Percentiles rank a stretch among this genome's conserved stretches.
Evolutionary conservation across 805 yeast genomes (phyloP).

Genomic region (Zygosaccharomyces gambellarensis): DNA sequence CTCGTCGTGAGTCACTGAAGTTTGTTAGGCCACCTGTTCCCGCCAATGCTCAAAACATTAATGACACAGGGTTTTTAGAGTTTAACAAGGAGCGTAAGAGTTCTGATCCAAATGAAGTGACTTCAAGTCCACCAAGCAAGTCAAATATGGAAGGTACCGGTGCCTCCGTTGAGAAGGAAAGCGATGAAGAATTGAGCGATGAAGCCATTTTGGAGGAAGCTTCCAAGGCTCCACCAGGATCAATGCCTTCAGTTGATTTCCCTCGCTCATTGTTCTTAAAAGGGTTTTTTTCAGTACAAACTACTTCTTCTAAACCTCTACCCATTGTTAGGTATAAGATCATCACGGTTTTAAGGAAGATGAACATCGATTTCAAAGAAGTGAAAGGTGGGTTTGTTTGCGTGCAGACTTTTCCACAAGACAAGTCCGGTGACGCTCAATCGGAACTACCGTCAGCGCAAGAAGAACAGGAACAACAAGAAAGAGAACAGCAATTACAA

Average conservation of each 20-base stretch:
- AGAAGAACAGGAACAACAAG: constrained; percentile 3
- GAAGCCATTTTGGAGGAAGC: constrained; percentile 45
- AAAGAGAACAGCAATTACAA: background rate
- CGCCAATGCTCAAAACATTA: constrained; percentile 32
- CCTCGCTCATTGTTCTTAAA: constrained; percentile 87
- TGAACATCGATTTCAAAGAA: constrained; percentile 79
- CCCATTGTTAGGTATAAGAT: constrained; percentile 84
- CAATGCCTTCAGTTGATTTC: constrained; percentile 91
- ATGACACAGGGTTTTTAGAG: constrained; percentile 42
- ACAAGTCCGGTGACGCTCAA: constrained; percentile 33
- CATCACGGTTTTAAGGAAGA: constrained; percentile 64
- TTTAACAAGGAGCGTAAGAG: constrained; percentile 51
- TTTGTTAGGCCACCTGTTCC: constrained; percentile 33
- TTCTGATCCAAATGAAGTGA: constrained; percentile 30
- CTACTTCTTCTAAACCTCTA: constrained; percentile 87
- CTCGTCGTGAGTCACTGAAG: constrained; percentile 56
- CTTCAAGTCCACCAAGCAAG: constrained; percentile 15
- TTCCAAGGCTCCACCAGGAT: constrained; percentile 59
- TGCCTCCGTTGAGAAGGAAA: constrained; percentile 5
- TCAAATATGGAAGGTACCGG: constrained; percentile 18
- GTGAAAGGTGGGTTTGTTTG: constrained; percentile 93
- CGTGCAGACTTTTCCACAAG: constrained; percentile 47
- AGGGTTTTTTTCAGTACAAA: constrained; percentile 91
- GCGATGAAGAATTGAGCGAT: constrained; percentile 39
- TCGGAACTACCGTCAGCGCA: background rate